Evolutionary conservation across 2,329 filamentous ascomycete species (phyloP), one percentile per base, ranked within the genome.

Genomic region (Diaporthe nobilis): DNA sequence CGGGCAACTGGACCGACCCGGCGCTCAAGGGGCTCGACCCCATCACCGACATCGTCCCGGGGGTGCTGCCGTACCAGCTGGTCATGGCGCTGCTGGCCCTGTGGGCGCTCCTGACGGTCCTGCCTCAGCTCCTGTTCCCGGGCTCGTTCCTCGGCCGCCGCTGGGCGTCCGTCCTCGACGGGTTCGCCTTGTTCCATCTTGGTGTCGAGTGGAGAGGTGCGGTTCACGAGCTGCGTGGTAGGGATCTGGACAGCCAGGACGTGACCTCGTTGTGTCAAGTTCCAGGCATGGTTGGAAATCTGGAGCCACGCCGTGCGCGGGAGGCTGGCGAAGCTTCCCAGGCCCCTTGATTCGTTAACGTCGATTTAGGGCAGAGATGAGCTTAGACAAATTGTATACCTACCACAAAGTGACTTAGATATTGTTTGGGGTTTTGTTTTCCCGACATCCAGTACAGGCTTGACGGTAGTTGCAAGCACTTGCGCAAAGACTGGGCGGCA

Each of bases 131-230:
- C 22, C 60, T 63, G 60, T 6, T 47, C 39, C 60, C 60, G 22
- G n/a, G 39, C 25, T 63, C 60, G 4, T 31, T 47, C n/a, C 15
- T 63, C n/a, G 60, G 60, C 60, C 60, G 39, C n/a, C 60, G 60
- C 60, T 63, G 60, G 39, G 39, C 60, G 13, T 63, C 60, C n/a
- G 60, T 44, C 39, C 60, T 63, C n/a, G 60, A 63, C 39, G 39
- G 60, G 15, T 47, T 31, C n/a, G 39, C 60, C n/a, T n/a, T 63
- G 60, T 63, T 63, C 39, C 60, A 25, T 12, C 22, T 47, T 13
- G 39, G 60, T 31, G 60, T n/a, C 13, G 57, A 60, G 57, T 60
- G 57, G 57, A 39, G 34, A n/a, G 57, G 22, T 42, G 34, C 31
- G 34, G 57, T 42, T 9, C 34, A 25, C 57, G 34, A 42, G 57